Evolutionary conservation across 208 protist genomes (phyloP).

Genomic region (Novymonas esmeraldas): DNA sequence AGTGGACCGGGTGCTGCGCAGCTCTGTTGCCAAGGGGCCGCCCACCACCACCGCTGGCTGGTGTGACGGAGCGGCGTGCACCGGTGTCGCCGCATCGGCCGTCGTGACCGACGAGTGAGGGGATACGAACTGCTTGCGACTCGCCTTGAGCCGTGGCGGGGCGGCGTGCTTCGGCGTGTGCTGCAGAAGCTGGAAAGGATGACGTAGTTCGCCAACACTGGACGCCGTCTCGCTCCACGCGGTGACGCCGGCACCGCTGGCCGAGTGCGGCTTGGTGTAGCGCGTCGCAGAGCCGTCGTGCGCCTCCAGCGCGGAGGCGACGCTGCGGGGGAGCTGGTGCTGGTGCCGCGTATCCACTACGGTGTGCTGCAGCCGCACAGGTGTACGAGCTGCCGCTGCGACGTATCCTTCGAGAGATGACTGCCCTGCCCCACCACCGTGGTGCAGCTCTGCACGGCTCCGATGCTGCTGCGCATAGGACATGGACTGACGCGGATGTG

Average conservation of each 20-base stretch:
- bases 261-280: neutral
- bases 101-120: slow-evolving; percentile 3
- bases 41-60: neutral
- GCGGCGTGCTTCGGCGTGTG: slow-evolving; percentile 9
- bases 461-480: slow-evolving; percentile 23
- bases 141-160: slow-evolving; percentile 24
- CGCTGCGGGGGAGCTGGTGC: neutral
- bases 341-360: neutral
- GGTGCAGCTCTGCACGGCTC: slow-evolving; percentile 11
- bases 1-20: neutral
- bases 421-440: neutral
- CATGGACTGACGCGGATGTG: no score
- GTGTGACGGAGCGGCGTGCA: neutral
- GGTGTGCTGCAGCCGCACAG: neutral
- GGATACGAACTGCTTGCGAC: slow-evolving; percentile 37
- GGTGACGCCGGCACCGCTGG: slow-evolving; percentile 1
- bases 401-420: neutral
- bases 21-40: slow-evolving; percentile 6
- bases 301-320: neutral
- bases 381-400: neutral
- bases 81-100: neutral
- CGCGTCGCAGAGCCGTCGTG: neutral
- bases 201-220: slow-evolving; percentile 6
- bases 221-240: slow-evolving; percentile 11
- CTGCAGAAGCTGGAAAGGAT: slow-evolving; percentile 22